A percentile compares a stretch with the other conserved stretches of the same genome.
These are phyloP conservation scores for Trichoderma orchidacearum DNA, from an alignment of 495 filamentous ascomycete species.

Conservation along the genomic window DNA sequence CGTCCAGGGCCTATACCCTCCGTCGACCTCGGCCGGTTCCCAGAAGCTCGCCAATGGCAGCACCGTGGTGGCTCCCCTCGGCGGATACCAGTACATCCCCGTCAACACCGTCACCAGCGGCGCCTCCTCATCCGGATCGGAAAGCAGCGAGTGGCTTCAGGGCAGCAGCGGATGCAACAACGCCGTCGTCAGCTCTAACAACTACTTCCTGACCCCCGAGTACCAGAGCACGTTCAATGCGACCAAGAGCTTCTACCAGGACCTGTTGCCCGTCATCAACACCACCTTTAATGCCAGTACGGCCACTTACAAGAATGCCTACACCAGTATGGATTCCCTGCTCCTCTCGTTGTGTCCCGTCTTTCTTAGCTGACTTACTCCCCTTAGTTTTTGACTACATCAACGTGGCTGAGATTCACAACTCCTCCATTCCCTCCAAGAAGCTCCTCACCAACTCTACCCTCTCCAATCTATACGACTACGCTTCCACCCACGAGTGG, in stretches of 20 bases:
- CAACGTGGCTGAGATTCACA: constrained; percentile 62
- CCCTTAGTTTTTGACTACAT: constrained; percentile 53
- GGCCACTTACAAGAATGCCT: constrained; percentile 58
- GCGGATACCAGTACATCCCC: constrained; percentile 61
- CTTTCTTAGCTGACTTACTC: neutral
- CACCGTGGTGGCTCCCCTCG: constrained; percentile 41
- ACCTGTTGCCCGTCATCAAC: constrained; percentile 47
- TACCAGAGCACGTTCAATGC: constrained; percentile 35
- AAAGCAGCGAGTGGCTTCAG: constrained; percentile 45
- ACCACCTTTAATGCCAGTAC: constrained; percentile 35
- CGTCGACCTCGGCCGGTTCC: constrained; percentile 34
- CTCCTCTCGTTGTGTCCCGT: neutral
- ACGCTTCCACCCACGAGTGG: constrained; percentile 54
- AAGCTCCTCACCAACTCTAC: constrained; percentile 35
- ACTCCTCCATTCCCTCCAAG: constrained; percentile 37
- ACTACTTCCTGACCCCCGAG: constrained; percentile 50
- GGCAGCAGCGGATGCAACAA: constrained; percentile 47
- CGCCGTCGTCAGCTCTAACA: constrained; percentile 53
- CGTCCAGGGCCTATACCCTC: constrained; percentile 72
- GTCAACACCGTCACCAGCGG: constrained; percentile 35
- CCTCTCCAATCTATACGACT: constrained; percentile 42
- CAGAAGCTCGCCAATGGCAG: constrained; percentile 48
- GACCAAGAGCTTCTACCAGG: constrained; percentile 52
- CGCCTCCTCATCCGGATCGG: constrained; percentile 40
- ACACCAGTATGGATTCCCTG: constrained; percentile 30